phyloP scores from a whole-genome alignment of 805 yeast species.

The Candida multigemmis region DNA sequence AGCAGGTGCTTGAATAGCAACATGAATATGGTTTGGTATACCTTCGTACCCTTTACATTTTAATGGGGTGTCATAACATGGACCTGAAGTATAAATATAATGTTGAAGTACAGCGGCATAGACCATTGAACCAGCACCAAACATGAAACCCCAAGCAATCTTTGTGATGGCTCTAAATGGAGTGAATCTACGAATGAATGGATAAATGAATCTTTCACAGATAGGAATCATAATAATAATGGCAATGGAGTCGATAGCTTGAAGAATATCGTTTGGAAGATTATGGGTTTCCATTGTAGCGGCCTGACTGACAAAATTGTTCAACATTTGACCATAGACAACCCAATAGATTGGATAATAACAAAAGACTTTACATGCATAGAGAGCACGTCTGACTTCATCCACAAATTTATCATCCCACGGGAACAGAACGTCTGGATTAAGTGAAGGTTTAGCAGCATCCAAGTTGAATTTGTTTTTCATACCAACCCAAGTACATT shows the following conservation, averaged over 20 bases:
- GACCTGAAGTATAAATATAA: slow-evolving; percentile 59
- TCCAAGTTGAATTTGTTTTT: slow-evolving; percentile 42
- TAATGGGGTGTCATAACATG: slow-evolving; percentile 60
- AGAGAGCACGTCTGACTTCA: slow-evolving; percentile 55
- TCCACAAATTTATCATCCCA: slow-evolving; percentile 72
- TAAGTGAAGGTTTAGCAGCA: slow-evolving; percentile 48
- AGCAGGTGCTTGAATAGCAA: slow-evolving; percentile 66
- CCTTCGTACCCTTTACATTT: slow-evolving; percentile 32
- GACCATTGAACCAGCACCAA: slow-evolving; percentile 57
- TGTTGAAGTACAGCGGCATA: slow-evolving; percentile 73
- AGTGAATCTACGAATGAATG: slow-evolving; percentile 34
- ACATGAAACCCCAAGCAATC: slow-evolving; percentile 61
- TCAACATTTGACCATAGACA: slow-evolving; percentile 61
- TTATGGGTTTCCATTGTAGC: slow-evolving; percentile 68
- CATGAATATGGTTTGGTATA: slow-evolving; percentile 48
- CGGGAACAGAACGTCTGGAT: slow-evolving; percentile 36
- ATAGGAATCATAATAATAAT: slow-evolving; percentile 73
- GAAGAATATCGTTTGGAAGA: slow-evolving; percentile 73
- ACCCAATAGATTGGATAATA: slow-evolving; percentile 72
- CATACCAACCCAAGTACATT: slow-evolving; percentile 29
- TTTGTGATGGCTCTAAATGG: slow-evolving; percentile 64
- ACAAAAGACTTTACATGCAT: slow-evolving; percentile 65
- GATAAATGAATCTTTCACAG: slow-evolving; percentile 48
- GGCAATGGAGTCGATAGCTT: slow-evolving; percentile 67
- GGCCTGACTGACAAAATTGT: slow-evolving; percentile 67